These are phyloP conservation scores for Podaxis sp. DNA, from an alignment of 768 basidiomycete species.

Conservation along the genomic window DNA sequence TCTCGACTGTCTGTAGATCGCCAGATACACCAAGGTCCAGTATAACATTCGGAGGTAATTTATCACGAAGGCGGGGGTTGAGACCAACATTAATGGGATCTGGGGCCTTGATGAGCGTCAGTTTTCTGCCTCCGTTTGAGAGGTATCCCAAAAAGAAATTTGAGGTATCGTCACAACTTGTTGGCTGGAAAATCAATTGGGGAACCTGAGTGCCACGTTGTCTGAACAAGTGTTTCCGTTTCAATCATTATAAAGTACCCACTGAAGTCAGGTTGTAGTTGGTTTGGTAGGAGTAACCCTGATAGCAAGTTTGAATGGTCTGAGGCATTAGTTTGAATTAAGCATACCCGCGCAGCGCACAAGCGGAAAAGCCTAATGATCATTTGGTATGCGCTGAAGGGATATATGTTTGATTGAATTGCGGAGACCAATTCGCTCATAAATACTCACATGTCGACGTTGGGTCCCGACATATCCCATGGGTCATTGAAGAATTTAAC, in stretches of 20 bases:
- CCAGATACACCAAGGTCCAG: constrained; percentile 45
- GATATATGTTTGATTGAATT: constrained; percentile 7
- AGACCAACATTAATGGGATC: constrained; percentile 38
- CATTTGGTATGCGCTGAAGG: constrained; percentile 50
- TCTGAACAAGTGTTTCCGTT: constrained; percentile 11
- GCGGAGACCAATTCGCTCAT: background rate
- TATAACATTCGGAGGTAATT: constrained; percentile 33
- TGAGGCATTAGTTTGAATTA: constrained; percentile 6
- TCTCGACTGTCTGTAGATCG: constrained; percentile 52
- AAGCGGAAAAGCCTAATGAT: constrained; percentile 59
- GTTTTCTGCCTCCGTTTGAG: constrained; percentile 55
- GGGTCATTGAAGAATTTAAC: constrained; percentile 67
- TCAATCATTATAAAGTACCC: background rate
- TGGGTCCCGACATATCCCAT: constrained; percentile 59
- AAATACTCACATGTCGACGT: constrained; percentile 47
- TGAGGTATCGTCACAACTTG: constrained; percentile 42
- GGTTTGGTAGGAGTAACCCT: constrained; percentile 75
- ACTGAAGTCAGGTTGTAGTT: constrained; percentile 58
- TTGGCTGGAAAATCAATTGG: constrained; percentile 65
- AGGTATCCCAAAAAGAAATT: constrained; percentile 68
- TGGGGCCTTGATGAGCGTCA: constrained; percentile 48
- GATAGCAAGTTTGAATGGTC: constrained; percentile 6
- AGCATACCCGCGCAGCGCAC: constrained; percentile 55
- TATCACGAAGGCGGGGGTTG: constrained; percentile 35
- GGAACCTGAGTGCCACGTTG: constrained; percentile 40